Evolutionary conservation across 257 asterid species (phyloP).

Genomic region (Nicotiana otophora): DNA sequence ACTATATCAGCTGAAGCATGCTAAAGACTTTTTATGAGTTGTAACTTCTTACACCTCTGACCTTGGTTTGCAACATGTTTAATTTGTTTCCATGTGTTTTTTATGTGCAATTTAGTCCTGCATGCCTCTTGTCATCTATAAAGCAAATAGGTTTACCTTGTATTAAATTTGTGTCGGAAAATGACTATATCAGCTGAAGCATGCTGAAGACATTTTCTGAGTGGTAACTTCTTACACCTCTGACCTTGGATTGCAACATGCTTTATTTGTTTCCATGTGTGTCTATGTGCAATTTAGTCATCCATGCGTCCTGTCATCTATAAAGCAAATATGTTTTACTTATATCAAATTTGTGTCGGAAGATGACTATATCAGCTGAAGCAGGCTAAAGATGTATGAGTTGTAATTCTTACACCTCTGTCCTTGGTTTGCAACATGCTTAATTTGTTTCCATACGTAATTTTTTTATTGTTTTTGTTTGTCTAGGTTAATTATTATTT

Average conservation of each 20-base stretch:
- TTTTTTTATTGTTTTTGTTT: not conserved
- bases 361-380: slow-evolving; percentile 9
- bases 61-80: not conserved
- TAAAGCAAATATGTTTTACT: not conserved
- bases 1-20: slow-evolving; percentile 3
- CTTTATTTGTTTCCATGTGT: not conserved
- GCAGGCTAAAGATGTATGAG: slow-evolving; percentile 5
- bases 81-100: not conserved
- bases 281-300: not conserved
- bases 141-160: not conserved
- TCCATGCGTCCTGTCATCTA: not conserved
- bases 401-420: not conserved
- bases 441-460: not conserved
- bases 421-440: slow-evolving; percentile 10
- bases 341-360: not conserved
- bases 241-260: not conserved
- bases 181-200: slow-evolving; percentile 10
- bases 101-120: not conserved
- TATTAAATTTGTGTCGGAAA: slow-evolving; percentile 35
- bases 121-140: not conserved
- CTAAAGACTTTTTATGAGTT: not conserved
- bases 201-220: not conserved
- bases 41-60: not conserved
- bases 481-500: not conserved
- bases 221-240: not conserved